Conservation (phyloP, 371 early-diverging fungal genomes). For the Apophysomyces variabilis region DNA sequence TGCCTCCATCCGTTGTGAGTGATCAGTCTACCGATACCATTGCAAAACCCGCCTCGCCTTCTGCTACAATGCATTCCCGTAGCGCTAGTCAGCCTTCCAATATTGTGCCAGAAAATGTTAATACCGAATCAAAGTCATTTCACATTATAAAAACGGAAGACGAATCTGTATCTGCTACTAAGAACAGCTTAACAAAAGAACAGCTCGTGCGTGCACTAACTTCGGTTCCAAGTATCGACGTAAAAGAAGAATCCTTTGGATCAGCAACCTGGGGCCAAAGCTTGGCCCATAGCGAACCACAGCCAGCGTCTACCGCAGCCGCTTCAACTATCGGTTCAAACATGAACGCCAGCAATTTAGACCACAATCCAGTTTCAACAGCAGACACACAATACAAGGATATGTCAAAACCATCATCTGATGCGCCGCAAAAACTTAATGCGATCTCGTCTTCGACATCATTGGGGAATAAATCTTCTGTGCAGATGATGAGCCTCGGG, state of each 20-base stretch:
- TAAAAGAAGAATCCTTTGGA: neutral
- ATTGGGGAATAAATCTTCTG: neutral
- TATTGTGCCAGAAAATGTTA: neutral
- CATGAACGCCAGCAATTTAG: neutral
- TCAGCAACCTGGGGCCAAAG: neutral
- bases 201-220: slow-evolving; percentile 42
- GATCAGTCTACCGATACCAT: neutral
- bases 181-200: slow-evolving; percentile 38
- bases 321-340: neutral
- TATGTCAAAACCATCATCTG: neutral
- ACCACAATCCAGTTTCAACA: neutral
- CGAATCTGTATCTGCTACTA: neutral
- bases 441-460: neutral
- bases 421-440: neutral
- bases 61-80: neutral
- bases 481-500: neutral
- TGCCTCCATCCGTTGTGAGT: neutral
- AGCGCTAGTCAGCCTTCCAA: slow-evolving; percentile 6
- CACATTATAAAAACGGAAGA: neutral
- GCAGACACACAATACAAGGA: neutral
- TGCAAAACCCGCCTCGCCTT: neutral
- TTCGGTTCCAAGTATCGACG: slow-evolving; percentile 26
- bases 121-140: neutral
- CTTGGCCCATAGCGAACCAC: neutral
- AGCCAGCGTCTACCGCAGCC: neutral